Evolutionary conservation across 768 basidiomycete genomes (phyloP).

Genomic region (Erythrobasidium yunnanense): DNA sequence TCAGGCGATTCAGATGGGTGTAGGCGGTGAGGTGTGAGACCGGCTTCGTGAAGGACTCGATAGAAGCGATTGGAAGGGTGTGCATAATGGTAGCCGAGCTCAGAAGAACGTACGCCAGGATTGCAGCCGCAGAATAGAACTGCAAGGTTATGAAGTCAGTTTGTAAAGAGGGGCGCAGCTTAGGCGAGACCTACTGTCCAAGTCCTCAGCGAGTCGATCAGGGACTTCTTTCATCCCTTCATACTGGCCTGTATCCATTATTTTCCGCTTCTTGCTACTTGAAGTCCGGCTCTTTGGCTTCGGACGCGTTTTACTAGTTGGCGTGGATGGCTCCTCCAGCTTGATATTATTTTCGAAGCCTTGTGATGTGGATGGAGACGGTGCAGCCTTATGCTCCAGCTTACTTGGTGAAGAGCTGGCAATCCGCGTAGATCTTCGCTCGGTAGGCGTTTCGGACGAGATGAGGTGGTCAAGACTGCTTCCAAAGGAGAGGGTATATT

Average conservation of each 20-base stretch:
- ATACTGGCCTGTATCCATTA: background rate
- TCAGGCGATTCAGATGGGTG: constrained; percentile 15
- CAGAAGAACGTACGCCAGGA: constrained; percentile 15
- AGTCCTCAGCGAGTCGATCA: constrained; percentile 7
- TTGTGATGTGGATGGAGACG: too few species aligned
- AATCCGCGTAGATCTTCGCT: background rate
- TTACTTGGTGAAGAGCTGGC: background rate
- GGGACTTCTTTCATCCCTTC: constrained; percentile 22
- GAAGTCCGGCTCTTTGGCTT: background rate
- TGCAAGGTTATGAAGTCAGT: background rate
- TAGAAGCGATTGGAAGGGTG: constrained; percentile 26
- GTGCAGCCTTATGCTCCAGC: background rate
- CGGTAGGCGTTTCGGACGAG: background rate
- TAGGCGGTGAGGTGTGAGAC: constrained; percentile 4
- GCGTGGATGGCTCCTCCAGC: too few species aligned
- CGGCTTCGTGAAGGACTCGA: constrained; percentile 17
- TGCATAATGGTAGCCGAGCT: constrained; percentile 21
- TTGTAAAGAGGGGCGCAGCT: background rate
- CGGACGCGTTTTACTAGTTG: background rate
- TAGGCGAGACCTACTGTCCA: constrained; percentile 4
- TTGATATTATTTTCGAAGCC: too few species aligned
- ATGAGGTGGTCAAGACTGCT: background rate
- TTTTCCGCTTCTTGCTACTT: background rate
- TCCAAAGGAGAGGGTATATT: background rate
- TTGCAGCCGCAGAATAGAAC: constrained; percentile 24